Evolutionary conservation across 1,284 basidiomycete species (phyloP), one percentile per base, ranked within the genome.

Genomic region (Sutorius eximius): DNA sequence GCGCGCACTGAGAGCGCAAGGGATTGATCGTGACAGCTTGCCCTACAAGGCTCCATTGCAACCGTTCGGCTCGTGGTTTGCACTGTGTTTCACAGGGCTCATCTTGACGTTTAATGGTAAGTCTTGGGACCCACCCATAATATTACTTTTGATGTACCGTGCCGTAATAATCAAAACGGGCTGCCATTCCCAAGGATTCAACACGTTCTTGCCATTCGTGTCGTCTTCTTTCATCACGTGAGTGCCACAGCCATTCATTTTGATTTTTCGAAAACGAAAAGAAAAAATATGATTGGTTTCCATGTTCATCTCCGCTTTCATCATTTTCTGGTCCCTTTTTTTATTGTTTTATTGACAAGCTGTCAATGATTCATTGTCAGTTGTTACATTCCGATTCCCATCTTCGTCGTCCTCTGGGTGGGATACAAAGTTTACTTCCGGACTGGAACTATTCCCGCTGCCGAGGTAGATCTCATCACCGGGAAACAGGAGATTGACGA

Each of bases 11-110:
- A 74, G 75, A 52, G 72, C 67, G 12, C 82, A 82, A 56, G 78
- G 77, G 3, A 69, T 78, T 53, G 67, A 74, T 57, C 71, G 81
- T 44, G 66, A 66, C n/a, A 65, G 66, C 2, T 70, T 83, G 6
- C 78, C 79, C 5, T 79, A 76, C 70, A 62, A 59, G 37, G 71
- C 68, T 38, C 63, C 72, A 49, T 64, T 72, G 48, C 68, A 77
- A 64, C 75, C 74, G 30, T 76, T 71, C 52, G 67, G 70, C n/a
- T 71, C 75, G 1, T 77, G 61, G 63, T 68, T 69, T 53, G 57
- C 55, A 43, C 52, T 52, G 34, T 52, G 8, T 45, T 67, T 55
- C 44, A 53, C 53, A 5, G 53, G 49, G 29, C 45, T 54, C 12
- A 45, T 59, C 38, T 45, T 45, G 6, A 57, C 49, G 37, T 56